These are phyloP conservation scores for Diutina scorzettiae DNA, from an alignment of 1,139 yeast species.

Conservation along the genomic window DNA sequence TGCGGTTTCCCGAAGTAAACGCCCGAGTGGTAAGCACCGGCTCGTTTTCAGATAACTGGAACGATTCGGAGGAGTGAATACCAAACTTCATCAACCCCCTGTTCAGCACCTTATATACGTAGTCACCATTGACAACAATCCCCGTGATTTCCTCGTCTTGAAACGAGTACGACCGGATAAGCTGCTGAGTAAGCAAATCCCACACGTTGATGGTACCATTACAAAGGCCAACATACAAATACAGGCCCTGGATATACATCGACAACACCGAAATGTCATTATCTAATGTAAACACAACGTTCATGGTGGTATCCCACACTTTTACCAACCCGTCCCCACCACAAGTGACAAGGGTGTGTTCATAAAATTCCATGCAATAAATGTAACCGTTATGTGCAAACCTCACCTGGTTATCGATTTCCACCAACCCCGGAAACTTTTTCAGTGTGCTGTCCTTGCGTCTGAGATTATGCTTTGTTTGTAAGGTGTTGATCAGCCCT, in stretches of 20 bases:
- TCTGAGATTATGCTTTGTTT: constrained; percentile 19
- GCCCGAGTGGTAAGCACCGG: background rate
- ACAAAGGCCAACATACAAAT: constrained; percentile 67
- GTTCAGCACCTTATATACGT: constrained; percentile 32
- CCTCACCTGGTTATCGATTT: constrained; percentile 58
- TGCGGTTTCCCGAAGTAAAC: background rate
- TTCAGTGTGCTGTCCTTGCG: constrained; percentile 12
- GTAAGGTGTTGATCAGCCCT: constrained; percentile 34
- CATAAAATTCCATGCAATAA: constrained; percentile 46
- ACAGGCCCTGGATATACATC: constrained; percentile 48
- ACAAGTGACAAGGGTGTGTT: constrained; percentile 31
- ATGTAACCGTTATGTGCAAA: constrained; percentile 92
- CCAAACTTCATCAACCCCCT: background rate
- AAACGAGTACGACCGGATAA: constrained; percentile 46
- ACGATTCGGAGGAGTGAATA: background rate
- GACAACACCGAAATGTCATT: constrained; percentile 65
- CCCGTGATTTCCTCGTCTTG: constrained; percentile 22
- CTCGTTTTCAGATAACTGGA: background rate
- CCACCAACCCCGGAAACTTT: constrained; percentile 32
- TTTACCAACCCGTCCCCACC: constrained; percentile 88
- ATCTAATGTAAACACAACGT: constrained; percentile 22
- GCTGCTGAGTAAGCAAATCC: constrained; percentile 73
- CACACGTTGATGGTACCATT: constrained; percentile 67
- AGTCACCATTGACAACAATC: constrained; percentile 37
- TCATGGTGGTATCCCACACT: constrained; percentile 39